Percentiles rank a stretch among this genome's conserved stretches.
Conservation (phyloP, 2,329 filamentous ascomycete genomes). For the Ophiostoma sp. region DNA sequence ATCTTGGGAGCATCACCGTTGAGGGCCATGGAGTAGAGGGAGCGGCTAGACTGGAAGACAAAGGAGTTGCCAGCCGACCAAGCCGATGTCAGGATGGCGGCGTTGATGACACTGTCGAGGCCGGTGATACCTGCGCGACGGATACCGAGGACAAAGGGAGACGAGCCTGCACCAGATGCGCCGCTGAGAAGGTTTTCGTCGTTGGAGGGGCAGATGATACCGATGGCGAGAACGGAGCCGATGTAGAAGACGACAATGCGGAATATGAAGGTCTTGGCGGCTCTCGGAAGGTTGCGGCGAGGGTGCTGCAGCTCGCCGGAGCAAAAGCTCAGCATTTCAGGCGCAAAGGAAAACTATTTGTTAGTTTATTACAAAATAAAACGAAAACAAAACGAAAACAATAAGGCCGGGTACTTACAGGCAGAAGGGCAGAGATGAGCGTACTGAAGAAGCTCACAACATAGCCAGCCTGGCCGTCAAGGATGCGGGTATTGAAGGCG, state of each 20-base stretch:
- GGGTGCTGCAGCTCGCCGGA: not conserved
- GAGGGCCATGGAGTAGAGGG: slow-evolving; percentile 37
- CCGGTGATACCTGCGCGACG: not conserved
- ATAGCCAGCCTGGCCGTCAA: not conserved
- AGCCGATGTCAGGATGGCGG: slow-evolving; percentile 51
- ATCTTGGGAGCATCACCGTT: slow-evolving; percentile 39
- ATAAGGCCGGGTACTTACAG: not conserved
- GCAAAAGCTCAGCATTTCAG: not conserved
- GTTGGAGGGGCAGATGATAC: slow-evolving; percentile 64
- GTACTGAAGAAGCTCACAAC: not conserved
- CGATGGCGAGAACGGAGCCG: slow-evolving; percentile 66
- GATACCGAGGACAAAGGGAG: slow-evolving; percentile 28
- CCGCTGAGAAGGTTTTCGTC: slow-evolving; percentile 20
- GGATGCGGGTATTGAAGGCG: not conserved
- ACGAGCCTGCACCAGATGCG: slow-evolving; percentile 34
- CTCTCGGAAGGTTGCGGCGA: slow-evolving; percentile 47
- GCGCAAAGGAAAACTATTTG: not conserved
- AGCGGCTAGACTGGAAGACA: slow-evolving; percentile 43
- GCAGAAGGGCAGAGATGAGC: not conserved
- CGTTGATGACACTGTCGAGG: slow-evolving; percentile 46
- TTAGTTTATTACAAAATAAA: not conserved
- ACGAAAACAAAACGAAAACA: not conserved
- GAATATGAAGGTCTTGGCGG: slow-evolving; percentile 76
- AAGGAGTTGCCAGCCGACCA: slow-evolving; percentile 57
- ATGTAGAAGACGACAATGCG: slow-evolving; percentile 79